Evolutionary conservation across 2,329 filamentous ascomycete genomes (phyloP).

Genomic region (Nothomitra cinnamomea): DNA sequence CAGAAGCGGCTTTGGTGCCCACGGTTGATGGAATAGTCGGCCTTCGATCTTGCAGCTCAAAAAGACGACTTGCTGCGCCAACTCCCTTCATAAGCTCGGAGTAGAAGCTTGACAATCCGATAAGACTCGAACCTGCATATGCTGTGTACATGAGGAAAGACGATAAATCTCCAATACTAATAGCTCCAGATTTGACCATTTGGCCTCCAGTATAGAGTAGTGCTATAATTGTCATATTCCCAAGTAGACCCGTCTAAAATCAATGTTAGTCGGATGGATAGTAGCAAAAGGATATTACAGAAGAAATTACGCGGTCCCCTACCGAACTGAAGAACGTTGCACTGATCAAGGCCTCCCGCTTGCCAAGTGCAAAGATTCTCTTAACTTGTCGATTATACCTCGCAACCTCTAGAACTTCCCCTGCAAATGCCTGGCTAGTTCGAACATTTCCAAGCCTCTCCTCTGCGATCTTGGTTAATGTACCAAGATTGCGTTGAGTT

Average conservation of each 20-base stretch:
- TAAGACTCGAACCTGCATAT: slow-evolving; percentile 70
- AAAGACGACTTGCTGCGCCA: slow-evolving; percentile 86
- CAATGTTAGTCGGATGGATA: slow-evolving; percentile 11
- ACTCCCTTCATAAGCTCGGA: slow-evolving; percentile 98
- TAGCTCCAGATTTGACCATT: slow-evolving; percentile 71
- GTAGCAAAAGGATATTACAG: not conserved
- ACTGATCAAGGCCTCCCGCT: slow-evolving; percentile 70
- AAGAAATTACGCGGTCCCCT: slow-evolving; percentile 10
- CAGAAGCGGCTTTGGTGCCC: slow-evolving; percentile 61
- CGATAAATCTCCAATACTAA: slow-evolving; percentile 81
- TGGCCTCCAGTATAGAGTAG: slow-evolving; percentile 80
- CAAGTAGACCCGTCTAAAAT: slow-evolving; percentile 65
- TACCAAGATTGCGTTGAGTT: slow-evolving; percentile 86
- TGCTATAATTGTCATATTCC: slow-evolving; percentile 89
- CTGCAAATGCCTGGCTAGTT: slow-evolving; percentile 90
- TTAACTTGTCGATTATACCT: slow-evolving; percentile 87
- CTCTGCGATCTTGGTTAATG: slow-evolving; percentile 91
- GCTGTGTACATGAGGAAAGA: slow-evolving; percentile 98
- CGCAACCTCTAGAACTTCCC: slow-evolving; percentile 74
- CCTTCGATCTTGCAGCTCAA: slow-evolving; percentile 83
- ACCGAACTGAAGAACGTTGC: slow-evolving; percentile 70
- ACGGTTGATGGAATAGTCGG: slow-evolving; percentile 77
- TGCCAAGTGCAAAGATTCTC: slow-evolving; percentile 80
- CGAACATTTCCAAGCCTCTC: slow-evolving; percentile 94
- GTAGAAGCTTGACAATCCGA: slow-evolving; percentile 90